These are phyloP conservation scores for Mariannaea elegans DNA, from an alignment of 2,329 filamentous ascomycete genomes.

Conservation along the genomic window DNA sequence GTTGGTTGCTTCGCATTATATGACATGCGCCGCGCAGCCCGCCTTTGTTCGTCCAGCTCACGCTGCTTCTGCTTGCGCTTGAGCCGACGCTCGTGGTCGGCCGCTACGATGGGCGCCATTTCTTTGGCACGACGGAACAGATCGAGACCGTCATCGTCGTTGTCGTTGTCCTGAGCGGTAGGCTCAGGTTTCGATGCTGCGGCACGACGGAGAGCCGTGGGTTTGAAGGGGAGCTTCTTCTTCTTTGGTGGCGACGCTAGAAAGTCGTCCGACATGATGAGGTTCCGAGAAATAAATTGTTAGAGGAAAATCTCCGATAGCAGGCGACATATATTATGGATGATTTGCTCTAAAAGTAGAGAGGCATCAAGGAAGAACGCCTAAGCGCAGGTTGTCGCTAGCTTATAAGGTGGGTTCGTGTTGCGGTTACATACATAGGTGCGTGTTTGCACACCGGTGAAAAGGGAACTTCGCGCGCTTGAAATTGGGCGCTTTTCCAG, in stretches of 20 bases:
- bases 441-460: no score
- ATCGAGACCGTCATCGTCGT: conserved; percentile 49
- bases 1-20: conserved; percentile 33
- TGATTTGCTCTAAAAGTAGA: no score
- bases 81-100: conserved; percentile 49
- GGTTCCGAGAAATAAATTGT: background rate
- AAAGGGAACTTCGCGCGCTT: conserved; percentile 37
- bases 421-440: no score
- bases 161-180: conserved; percentile 26
- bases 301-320: no score
- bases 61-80: conserved; percentile 38
- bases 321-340: no score
- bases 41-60: conserved; percentile 28
- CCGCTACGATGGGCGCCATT: conserved; percentile 56
- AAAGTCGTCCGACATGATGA: conserved; percentile 45
- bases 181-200: conserved; percentile 38
- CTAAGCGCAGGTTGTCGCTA: conserved; percentile 6
- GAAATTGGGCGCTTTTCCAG: conserved; percentile 7
- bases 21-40: conserved; percentile 25
- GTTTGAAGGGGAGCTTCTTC: conserved; percentile 60
- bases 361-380: no score
- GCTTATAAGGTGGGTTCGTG: no score
- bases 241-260: conserved; percentile 43
- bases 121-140: conserved; percentile 61
- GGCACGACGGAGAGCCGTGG: conserved; percentile 52